Evolutionary conservation across 164 flowering plant species (phyloP).

Genomic region (Macadamia integrifolia): DNA sequence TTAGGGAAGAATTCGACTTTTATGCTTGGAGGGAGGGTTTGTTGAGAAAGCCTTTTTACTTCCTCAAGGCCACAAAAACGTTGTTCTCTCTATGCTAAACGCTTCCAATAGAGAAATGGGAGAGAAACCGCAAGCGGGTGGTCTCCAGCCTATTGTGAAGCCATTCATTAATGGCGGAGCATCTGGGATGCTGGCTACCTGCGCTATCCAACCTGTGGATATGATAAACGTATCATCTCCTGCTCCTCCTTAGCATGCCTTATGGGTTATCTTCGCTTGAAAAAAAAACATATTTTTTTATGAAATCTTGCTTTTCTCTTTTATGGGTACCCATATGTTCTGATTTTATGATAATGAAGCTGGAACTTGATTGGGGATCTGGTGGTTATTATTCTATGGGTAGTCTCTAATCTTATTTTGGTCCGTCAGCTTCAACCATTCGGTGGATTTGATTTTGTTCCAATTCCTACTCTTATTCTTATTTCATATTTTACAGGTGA

Average conservation of each 20-base stretch:
- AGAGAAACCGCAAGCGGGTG: constrained; percentile 25
- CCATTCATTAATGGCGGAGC: constrained; percentile 55
- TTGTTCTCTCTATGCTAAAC: neutral
- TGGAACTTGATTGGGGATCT: neutral
- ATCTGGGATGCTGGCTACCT: constrained; percentile 58
- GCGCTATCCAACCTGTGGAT: constrained; percentile 57
- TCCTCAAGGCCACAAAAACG: too few relatives aligned
- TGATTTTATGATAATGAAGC: too few relatives aligned
- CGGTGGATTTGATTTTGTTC: constrained; percentile 1
- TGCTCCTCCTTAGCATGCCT: neutral
- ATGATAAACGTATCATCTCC: constrained; percentile 39
- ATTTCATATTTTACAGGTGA: constrained; percentile 47
- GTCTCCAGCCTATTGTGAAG: constrained; percentile 42
- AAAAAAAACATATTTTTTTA: neutral
- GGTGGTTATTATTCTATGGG: neutral
- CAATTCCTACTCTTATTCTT: neutral
- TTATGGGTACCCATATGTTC: neutral
- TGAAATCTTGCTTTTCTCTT: neutral
- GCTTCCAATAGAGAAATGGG: constrained; percentile 19
- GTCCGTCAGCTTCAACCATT: neutral
- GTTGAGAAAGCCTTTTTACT: too few relatives aligned
- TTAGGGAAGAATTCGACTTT: too few relatives aligned
- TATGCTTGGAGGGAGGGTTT: too few relatives aligned
- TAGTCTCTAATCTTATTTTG: neutral
- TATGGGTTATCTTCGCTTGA: neutral